Base-by-base conservation (phyloP, 1,284 basidiomycete genomes). In the Athelia sp. region DNA sequence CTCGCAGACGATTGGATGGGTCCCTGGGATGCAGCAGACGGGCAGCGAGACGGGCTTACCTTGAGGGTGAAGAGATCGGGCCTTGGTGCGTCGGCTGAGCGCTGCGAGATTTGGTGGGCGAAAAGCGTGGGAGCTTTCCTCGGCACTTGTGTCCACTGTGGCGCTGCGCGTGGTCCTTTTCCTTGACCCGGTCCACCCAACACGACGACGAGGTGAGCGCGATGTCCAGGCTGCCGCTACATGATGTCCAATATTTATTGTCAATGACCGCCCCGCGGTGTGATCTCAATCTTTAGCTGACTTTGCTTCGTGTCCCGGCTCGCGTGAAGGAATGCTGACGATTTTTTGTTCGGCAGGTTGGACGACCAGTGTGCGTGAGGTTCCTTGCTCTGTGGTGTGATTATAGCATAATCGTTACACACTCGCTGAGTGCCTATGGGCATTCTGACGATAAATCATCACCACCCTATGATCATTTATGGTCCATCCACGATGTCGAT, bases 171-270 rank as follows among this genome's bases (percentile, higher is more conserved):
- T n/a, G n/a, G n/a, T n/a, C n/a, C n/a, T n/a, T n/a, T n/a, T n/a
- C n/a, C n/a, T n/a, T n/a, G n/a, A 50, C 45, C 42, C 50, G 44
- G 49, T 40, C 48, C 24, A 47, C 19, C 36, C 26, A 29, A 29
- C 26, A 29, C 26, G 13, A 29, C 26, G 13, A 29, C 26, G 26
- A 29, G 26, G 26, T 29, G 26, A 29, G 26, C 13, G 13, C 4
- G 26, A 13, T 13, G 26, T 29, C 26, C 26, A 29, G 26, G 79
- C 82, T 83, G 75, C 71, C 72, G 68, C 4, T 29, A 29, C 26
- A 24, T 57, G 58, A 52, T 64, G 70, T 71, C 70, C 63, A 50
- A 53, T 74, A 84, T 84, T 84, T 84, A 82, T 84, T 85, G 81
- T 84, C 81, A 69, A 73, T 84, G 84, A 85, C 65, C 46, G 38